phyloP scores from a whole-genome alignment of 768 basidiomycete species.

The Boletus tomentosulus region DNA sequence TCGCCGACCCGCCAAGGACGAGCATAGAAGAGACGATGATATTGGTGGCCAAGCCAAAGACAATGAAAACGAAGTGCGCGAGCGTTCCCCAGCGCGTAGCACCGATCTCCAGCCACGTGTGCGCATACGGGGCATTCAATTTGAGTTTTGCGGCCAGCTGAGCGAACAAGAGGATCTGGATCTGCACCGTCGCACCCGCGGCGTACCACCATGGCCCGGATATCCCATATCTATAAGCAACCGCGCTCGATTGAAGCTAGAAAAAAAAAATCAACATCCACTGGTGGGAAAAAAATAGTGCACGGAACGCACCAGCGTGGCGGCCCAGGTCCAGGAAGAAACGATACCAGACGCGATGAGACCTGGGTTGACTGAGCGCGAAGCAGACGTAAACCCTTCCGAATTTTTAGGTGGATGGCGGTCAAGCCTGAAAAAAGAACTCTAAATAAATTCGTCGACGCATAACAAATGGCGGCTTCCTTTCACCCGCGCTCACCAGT shows the following conservation, averaged over 20 bases:
- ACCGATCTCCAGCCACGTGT: constrained; percentile 88
- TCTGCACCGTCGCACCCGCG: constrained; percentile 82
- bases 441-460: too few relatives aligned
- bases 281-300: background rate
- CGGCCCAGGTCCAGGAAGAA: constrained; percentile 90
- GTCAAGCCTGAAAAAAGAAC: too few relatives aligned
- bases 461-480: too few relatives aligned
- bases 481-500: too few relatives aligned
- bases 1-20: too few relatives aligned
- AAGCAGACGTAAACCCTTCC: constrained; percentile 82
- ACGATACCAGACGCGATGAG: constrained; percentile 92
- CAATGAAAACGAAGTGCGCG: constrained; percentile 83
- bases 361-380: constrained; percentile 82
- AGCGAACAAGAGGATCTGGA: constrained; percentile 91
- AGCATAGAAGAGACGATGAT: too few relatives aligned
- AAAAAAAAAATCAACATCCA: constrained; percentile 8
- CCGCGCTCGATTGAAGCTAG: constrained; percentile 74
- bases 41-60: constrained; percentile 92
- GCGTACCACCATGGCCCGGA: constrained; percentile 92
- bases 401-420: constrained; percentile 75
- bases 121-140: constrained; percentile 81
- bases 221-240: constrained; percentile 83
- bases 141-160: constrained; percentile 92
- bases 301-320: constrained; percentile 50
- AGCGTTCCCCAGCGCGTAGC: constrained; percentile 71